Conservation (phyloP, 2,329 filamentous ascomycete genomes). For the Fusarium begoniae region DNA sequence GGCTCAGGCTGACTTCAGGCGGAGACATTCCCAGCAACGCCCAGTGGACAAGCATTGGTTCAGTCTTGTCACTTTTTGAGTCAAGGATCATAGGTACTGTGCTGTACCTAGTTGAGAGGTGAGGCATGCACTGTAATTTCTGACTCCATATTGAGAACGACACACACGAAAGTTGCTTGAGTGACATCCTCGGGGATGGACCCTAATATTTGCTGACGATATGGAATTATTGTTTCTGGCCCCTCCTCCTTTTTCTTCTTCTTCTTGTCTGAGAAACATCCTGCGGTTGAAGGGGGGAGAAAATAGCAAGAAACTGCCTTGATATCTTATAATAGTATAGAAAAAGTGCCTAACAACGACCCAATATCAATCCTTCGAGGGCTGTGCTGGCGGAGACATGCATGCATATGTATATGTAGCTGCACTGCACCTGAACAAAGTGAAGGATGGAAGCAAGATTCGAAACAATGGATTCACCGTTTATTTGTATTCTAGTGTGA, state of each 20-base stretch:
- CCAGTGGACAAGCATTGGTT: constrained; percentile 15
- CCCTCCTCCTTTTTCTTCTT: constrained; percentile 1
- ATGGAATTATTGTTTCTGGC: constrained; percentile 9
- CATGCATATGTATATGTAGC: background rate
- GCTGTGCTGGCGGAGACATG: constrained; percentile 34
- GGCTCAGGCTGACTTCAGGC: constrained; percentile 35
- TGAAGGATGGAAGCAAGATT: constrained; percentile 24
- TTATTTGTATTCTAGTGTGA: constrained; percentile 32
- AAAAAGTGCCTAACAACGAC: constrained; percentile 1
- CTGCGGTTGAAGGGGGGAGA: background rate
- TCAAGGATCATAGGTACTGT: background rate
- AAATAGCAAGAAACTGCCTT: constrained; percentile 6
- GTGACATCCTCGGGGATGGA: constrained; percentile 23
- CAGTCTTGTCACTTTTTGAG: constrained; percentile 3
- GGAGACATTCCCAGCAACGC: constrained; percentile 24
- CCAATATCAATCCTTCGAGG: constrained; percentile 11
- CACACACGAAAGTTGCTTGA: constrained; percentile 8
- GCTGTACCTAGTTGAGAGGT: background rate
- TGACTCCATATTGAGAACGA: constrained; percentile 6
- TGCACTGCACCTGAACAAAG: constrained; percentile 7
- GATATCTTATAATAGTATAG: background rate
- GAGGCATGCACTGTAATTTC: background rate
- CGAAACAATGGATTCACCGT: constrained; percentile 32
- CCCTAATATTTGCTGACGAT: constrained; percentile 16
- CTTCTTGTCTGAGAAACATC: background rate